Evolutionary conservation across 75 land plant species (phyloP).

Genomic region (Pseudotsuga menziesii): DNA sequence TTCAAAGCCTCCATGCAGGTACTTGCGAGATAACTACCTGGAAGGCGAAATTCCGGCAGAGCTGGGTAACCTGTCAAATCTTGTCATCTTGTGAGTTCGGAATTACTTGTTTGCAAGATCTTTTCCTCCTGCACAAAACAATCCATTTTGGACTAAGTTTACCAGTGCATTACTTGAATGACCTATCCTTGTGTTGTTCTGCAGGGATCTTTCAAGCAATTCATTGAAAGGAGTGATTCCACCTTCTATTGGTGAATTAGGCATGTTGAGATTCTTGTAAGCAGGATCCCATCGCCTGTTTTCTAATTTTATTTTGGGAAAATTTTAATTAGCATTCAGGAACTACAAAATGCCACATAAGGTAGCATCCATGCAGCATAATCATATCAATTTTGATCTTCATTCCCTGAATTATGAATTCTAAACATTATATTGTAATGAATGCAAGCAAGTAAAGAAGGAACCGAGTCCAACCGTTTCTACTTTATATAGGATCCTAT

Average conservation of each 20-base stretch:
- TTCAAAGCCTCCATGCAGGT: constrained; percentile 21
- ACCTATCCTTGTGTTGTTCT: background rate
- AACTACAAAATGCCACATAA: background rate
- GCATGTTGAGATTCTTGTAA: constrained; percentile 49
- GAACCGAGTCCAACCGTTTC: background rate
- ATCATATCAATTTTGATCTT: background rate
- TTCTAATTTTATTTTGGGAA: background rate
- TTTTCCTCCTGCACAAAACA: background rate
- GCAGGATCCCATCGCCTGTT: constrained; percentile 15
- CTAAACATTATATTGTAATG: background rate
- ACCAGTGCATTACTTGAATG: background rate
- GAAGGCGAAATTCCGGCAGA: constrained; percentile 65
- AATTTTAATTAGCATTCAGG: background rate
- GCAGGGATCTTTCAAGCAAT: constrained; percentile 88
- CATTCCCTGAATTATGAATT: background rate
- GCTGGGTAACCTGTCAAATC: constrained; percentile 50
- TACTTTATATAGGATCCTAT: background rate
- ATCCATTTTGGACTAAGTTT: background rate
- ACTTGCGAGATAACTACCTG: constrained; percentile 61
- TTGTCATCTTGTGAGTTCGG: constrained; percentile 45
- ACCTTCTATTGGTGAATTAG: constrained; percentile 54
- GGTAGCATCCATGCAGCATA: background rate
- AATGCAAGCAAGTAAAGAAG: background rate
- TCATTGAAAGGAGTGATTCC: constrained; percentile 72
- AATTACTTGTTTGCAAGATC: background rate